A percentile compares a stretch with the other conserved stretches of the same genome.
Evolutionary conservation across 2,329 filamentous ascomycete genomes (phyloP).

Genomic region (Fusarium denticulatum): DNA sequence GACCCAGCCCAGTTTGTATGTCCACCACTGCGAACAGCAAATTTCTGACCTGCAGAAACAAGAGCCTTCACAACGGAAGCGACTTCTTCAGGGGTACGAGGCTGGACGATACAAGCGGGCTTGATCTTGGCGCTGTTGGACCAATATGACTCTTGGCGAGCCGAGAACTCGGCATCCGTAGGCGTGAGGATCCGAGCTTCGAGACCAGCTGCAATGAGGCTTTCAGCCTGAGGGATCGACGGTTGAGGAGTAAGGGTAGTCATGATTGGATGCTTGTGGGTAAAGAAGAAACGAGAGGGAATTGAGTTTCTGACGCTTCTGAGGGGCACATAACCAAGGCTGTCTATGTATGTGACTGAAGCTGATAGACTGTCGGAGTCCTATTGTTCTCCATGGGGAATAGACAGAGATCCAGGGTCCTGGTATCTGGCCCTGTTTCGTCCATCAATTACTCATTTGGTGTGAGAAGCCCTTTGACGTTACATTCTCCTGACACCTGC

Average conservation of each 20-base stretch:
- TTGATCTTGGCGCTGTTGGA: slow-evolving; percentile 32
- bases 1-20: slow-evolving; percentile 21
- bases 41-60: slow-evolving; percentile 1
- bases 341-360: neutral
- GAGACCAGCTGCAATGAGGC: slow-evolving; percentile 19
- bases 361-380: neutral
- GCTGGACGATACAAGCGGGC: slow-evolving; percentile 24
- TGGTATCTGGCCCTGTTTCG: neutral
- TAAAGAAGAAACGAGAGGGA: neutral
- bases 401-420: neutral
- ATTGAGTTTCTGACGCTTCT: neutral
- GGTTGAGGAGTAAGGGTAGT: neutral
- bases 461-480: neutral
- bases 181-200: slow-evolving; percentile 9
- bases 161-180: slow-evolving; percentile 10
- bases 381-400: neutral
- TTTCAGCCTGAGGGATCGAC: slow-evolving; percentile 3
- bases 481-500: neutral
- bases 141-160: slow-evolving; percentile 34
- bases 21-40: slow-evolving; percentile 19
- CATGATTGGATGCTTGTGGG: slow-evolving; percentile 1
- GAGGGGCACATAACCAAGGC: neutral
- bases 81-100: slow-evolving; percentile 18
- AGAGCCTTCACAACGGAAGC: slow-evolving; percentile 13
- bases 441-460: neutral